Evolutionary conservation across 2,329 filamentous ascomycete species (phyloP).

Genomic region (Uncinocarpus reesii): DNA sequence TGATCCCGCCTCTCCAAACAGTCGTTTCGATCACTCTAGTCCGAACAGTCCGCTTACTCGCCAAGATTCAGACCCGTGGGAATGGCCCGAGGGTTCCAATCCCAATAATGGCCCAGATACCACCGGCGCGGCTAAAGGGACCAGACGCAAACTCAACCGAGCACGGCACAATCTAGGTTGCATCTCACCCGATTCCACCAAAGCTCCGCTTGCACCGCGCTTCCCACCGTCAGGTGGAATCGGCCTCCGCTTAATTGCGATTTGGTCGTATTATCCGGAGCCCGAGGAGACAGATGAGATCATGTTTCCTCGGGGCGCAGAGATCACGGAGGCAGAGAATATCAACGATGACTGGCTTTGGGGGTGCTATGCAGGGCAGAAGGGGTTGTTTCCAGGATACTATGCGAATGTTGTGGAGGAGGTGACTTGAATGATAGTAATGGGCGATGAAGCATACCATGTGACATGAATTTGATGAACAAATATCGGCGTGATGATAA

Average conservation of each 20-base stretch:
- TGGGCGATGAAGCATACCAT: background rate
- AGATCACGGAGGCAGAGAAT: conserved; percentile 72
- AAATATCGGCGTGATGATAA: background rate
- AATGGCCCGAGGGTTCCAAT: conserved; percentile 34
- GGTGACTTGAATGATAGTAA: conserved; percentile 15
- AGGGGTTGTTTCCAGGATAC: conserved; percentile 68
- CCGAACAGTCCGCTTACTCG: conserved; percentile 24
- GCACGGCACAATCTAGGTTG: conserved; percentile 7
- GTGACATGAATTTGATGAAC: conserved; percentile 1
- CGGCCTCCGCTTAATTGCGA: conserved; percentile 53
- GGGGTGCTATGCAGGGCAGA: conserved; percentile 71
- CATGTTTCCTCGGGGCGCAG: conserved; percentile 70
- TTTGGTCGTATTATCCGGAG: conserved; percentile 70
- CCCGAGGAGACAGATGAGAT: conserved; percentile 55
- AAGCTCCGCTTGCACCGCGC: conserved; percentile 10
- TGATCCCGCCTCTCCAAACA: conserved; percentile 27
- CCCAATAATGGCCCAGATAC: background rate
- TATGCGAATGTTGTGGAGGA: conserved; percentile 52
- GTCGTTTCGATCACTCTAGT: conserved; percentile 20
- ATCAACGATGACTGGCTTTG: conserved; percentile 87
- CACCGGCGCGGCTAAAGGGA: conserved; percentile 13
- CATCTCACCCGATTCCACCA: background rate
- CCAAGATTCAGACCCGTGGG: conserved; percentile 30
- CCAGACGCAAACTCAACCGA: conserved; percentile 15
- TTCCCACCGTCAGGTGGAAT: conserved; percentile 70